Percentiles rank a stretch among this genome's conserved stretches.
Conservation (phyloP, 2,329 filamentous ascomycete genomes). For the Sarocladiaceae sp. region DNA sequence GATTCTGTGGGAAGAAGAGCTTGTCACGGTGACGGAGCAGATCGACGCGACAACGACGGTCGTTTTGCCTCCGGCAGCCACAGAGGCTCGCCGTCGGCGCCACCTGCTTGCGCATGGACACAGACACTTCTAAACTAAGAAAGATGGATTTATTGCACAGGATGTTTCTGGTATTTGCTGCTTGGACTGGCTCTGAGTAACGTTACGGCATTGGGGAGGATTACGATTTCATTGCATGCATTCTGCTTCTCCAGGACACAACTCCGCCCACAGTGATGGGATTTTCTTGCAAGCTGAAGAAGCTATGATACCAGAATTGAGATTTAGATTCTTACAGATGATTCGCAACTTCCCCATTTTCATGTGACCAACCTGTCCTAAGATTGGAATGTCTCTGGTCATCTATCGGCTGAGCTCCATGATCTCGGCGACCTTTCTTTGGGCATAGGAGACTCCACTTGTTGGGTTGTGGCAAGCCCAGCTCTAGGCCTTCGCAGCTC, state of each 20-base stretch:
- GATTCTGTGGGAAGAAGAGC: constrained; percentile 50
- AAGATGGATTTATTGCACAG: neutral
- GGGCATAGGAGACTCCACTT: no score
- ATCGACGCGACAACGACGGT: constrained; percentile 34
- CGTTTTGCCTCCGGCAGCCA: constrained; percentile 23
- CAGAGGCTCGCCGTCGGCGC: constrained; percentile 20
- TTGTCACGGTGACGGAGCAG: constrained; percentile 45
- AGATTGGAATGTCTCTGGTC: neutral
- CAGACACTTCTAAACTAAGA: constrained; percentile 17
- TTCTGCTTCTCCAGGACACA: constrained; percentile 23
- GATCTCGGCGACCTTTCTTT: no score
- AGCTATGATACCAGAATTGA: constrained; percentile 23
- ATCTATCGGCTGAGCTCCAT: no score
- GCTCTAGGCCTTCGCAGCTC: no score
- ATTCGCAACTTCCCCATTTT: no score
- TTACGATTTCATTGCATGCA: constrained; percentile 27
- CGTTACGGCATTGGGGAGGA: constrained; percentile 19
- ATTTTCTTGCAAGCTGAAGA: constrained; percentile 20
- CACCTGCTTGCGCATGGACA: constrained; percentile 35
- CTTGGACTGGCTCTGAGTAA: constrained; percentile 30
- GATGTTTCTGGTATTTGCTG: constrained; percentile 13
- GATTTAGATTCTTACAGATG: neutral
- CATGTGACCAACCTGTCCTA: neutral
- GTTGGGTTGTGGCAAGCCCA: no score
- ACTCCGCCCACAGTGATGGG: constrained; percentile 17